These are phyloP conservation scores for Leishmania tropica DNA, from an alignment of 208 protist species.

Conservation along the genomic window DNA sequence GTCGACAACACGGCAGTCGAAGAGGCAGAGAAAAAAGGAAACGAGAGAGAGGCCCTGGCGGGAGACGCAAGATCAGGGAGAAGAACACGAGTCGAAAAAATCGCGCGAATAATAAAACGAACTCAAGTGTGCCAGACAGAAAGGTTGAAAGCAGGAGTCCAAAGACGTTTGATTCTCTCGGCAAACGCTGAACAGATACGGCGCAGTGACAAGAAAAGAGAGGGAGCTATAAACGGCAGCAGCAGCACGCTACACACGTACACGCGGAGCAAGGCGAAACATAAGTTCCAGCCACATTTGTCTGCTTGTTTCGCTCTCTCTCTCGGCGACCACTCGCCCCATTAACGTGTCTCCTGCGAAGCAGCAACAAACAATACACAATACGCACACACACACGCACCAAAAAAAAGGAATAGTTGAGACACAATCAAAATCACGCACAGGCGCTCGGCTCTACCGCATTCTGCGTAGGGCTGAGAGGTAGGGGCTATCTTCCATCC, in stretches of 20 bases:
- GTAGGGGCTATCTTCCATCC: background rate
- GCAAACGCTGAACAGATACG: background rate
- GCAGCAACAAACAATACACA: background rate
- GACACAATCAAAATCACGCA: background rate
- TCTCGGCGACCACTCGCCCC: background rate
- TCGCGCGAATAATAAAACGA: background rate
- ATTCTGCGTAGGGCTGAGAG: background rate
- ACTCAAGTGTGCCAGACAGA: background rate
- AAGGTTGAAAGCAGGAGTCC: background rate
- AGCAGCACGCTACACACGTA: background rate
- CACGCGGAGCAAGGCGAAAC: background rate
- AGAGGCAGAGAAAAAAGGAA: background rate
- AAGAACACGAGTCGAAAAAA: background rate
- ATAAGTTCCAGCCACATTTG: background rate
- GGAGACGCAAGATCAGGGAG: background rate
- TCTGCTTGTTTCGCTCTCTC: background rate
- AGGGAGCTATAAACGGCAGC: background rate
- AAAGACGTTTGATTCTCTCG: background rate
- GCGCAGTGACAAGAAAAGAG: background rate
- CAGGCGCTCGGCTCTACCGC: background rate
- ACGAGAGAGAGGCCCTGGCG: background rate
- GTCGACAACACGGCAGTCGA: background rate
- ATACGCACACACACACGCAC: background rate
- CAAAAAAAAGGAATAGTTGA: background rate
- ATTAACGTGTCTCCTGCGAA: background rate